Conservation (phyloP, 116 monocot genomes). For the Zostera marina region DNA sequence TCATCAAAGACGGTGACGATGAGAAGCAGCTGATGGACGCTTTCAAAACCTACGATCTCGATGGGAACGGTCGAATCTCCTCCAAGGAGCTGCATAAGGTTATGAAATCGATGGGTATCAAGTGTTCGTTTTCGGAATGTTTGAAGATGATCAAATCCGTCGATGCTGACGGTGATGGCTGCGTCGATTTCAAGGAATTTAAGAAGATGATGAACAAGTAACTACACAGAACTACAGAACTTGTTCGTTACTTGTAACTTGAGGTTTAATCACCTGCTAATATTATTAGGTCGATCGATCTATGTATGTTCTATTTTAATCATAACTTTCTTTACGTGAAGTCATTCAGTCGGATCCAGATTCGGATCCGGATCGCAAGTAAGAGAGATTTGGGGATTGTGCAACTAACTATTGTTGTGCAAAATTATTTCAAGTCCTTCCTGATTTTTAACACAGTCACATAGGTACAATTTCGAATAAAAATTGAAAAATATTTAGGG, state of each 20-base stretch:
- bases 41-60: conserved; percentile 65
- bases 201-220: conserved; percentile 68
- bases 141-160: conserved; percentile 56
- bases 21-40: conserved; percentile 46
- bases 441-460: too few relatives aligned
- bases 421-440: too few relatives aligned
- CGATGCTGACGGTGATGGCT: conserved; percentile 64
- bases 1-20: conserved; percentile 2
- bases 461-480: too few relatives aligned
- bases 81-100: conserved; percentile 56
- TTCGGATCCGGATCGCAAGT: too few relatives aligned
- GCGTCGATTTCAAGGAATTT: conserved; percentile 67
- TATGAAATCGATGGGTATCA: conserved; percentile 46
- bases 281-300: too few relatives aligned
- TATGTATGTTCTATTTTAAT: too few relatives aligned
- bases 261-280: not conserved
- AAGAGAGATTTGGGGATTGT: too few relatives aligned
- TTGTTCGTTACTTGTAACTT: not conserved
- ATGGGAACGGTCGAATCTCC: conserved; percentile 53
- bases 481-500: too few relatives aligned
- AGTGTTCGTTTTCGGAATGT: conserved; percentile 52
- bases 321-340: too few relatives aligned
- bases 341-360: too few relatives aligned
- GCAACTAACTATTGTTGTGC: too few relatives aligned
- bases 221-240: not conserved